Evolutionary conservation across 331 rosid genomes (phyloP), one percentile per base, ranked within the genome.

Genomic region (Ulmus americana): DNA sequence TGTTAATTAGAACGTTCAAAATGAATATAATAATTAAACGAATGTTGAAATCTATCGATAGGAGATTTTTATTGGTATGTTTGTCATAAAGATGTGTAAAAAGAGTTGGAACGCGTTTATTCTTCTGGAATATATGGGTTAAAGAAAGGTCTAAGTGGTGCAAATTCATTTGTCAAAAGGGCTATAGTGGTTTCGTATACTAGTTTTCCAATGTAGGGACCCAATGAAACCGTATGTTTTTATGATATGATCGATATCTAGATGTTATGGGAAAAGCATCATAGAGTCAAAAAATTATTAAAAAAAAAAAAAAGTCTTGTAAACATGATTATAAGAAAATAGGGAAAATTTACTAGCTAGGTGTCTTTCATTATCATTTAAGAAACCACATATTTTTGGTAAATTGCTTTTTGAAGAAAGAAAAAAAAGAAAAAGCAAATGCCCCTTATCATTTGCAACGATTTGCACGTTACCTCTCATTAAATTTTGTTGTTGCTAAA

Each of bases 101-200:
- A 22, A 59, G n/a, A 10, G 15, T 39, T 11, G 13, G n/a, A n/a
- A 52, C 43, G 68, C 38, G 68, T 45, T 1, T 35, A n/a, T 46
- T 20, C 55, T 46, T 47, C 3, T 15, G 15, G 8, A 28, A 46
- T 45, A 10, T 6, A 62, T 3, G 10, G 10, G 10, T 5, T 5
- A 4, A 5, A 28, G 1, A 35, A 28, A 10, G 42, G 48, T 54
- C 50, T 62, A 39, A n/a, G 20, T n/a, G 55, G 39, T 64, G 12
- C 15, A 9, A 12, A 40, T 52, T 51, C 16, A 53, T 41, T 65
- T 52, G 70, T 41, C 70, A 65, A 65, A 52, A 10, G n/a, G n/a
- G 38, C 15, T 52, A 7, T 40, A 51, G 47, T 8, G 6, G 61
- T 65, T 28, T 16, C 61, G 7, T 65, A 20, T 7, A 11, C 42